phyloP scores from a whole-genome alignment of 2,329 filamentous ascomycete genomes.

The Fusarium tjaetaba region DNA sequence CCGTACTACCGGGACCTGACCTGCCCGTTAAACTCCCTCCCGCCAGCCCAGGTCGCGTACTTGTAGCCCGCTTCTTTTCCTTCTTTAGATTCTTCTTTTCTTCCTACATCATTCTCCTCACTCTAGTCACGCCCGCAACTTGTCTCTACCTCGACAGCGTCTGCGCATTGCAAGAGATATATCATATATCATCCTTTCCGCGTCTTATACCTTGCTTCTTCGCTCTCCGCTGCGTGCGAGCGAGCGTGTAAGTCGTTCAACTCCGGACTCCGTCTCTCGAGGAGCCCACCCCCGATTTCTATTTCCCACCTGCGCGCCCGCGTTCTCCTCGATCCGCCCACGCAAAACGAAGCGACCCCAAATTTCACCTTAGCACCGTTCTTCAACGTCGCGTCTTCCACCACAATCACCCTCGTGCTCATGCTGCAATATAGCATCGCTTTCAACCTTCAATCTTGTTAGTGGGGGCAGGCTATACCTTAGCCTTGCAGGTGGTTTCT shows the following conservation, averaged over 20 bases:
- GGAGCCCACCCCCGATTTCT: slow-evolving; percentile 38
- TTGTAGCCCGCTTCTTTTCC: slow-evolving; percentile 39
- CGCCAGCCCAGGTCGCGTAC: slow-evolving; percentile 38
- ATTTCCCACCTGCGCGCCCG: slow-evolving; percentile 38
- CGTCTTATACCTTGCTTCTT: slow-evolving; percentile 18
- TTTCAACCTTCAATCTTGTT: slow-evolving; percentile 36
- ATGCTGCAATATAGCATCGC: slow-evolving; percentile 34
- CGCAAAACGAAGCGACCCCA: slow-evolving; percentile 23
- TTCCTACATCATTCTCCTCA: slow-evolving; percentile 30
- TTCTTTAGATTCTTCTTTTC: slow-evolving; percentile 31
- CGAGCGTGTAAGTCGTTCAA: slow-evolving; percentile 48
- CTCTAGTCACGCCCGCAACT: slow-evolving; percentile 19
- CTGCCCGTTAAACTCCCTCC: slow-evolving; percentile 39
- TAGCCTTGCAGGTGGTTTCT: slow-evolving; percentile 41
- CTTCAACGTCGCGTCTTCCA: slow-evolving; percentile 15
- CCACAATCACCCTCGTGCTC: slow-evolving; percentile 13
- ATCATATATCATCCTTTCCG: slow-evolving; percentile 29
- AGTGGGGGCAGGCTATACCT: slow-evolving; percentile 43
- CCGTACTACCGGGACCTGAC: slow-evolving; percentile 41
- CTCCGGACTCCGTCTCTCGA: slow-evolving; percentile 31
- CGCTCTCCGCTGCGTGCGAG: not conserved
- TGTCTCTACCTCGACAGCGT: not conserved
- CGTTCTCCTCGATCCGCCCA: slow-evolving; percentile 31
- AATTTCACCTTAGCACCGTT: slow-evolving; percentile 25
- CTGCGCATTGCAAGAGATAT: not conserved